Evolutionary conservation across 352 stramenopile species (phyloP), one percentile per base, ranked within the genome.

Genomic region (Globisporangium echinulatum): DNA sequence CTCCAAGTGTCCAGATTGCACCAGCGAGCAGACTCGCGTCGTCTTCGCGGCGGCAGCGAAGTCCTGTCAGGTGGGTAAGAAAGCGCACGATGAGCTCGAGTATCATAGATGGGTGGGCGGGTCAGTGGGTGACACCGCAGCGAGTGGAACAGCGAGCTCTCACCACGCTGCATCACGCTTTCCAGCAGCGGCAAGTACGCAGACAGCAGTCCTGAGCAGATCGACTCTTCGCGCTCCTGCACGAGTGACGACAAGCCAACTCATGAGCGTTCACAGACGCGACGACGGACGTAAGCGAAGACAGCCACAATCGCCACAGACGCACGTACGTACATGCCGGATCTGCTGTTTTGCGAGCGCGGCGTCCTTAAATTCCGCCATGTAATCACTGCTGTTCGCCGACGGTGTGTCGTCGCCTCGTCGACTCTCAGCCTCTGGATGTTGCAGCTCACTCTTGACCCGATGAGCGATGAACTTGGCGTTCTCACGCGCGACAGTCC

Each of bases 171-270:
- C 17, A 61, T 42, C 33, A 61, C 43, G 19, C 58, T 53, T 14
- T 53, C 48, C 10, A 61, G 40, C 7, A 63, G 53, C 14, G 58
- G 58, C 8, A 63, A n/a, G 47, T 59, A 63, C 58, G 58, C 58
- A 52, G 58, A 59, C 6, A 63, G 37, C 9, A 63, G 37, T 13
- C 52, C 52, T 25, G 52, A 56, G 52, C 52, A 56, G 36, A 56
- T 56, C 36, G 52, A 56, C 19, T 43, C 25, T 17, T 56, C 52
- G 44, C 46, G 44, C 38, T 56, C 52, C 52, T 56, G 52, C 7
- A 8, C 5, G 49, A 15, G 15, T 15, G 25, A 36, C 19, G n/a
- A 13, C 9, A 39, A 33, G 25, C 25, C 25, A 33, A 3, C 25
- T 39, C 9, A 15, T 53, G 49, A 52, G 13, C 42, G 9, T 47